Percentiles rank a stretch among this genome's conserved stretches.
These are phyloP conservation scores for Candida railenensis DNA, from an alignment of 805 yeast species.

Conservation along the genomic window DNA sequence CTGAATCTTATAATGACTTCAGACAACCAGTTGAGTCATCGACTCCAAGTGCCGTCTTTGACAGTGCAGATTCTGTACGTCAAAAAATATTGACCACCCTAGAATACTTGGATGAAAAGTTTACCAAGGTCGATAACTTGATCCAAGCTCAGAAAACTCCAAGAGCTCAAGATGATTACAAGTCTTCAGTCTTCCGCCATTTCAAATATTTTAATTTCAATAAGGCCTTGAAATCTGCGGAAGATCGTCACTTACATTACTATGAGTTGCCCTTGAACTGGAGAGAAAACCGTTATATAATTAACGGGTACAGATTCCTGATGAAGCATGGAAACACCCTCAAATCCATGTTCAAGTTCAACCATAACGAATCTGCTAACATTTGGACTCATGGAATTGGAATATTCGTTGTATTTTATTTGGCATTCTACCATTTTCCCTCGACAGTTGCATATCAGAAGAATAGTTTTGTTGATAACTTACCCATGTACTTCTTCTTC, in stretches of 20 bases:
- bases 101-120: slow-evolving; percentile 41
- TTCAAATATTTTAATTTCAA: slow-evolving; percentile 40
- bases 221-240: slow-evolving; percentile 31
- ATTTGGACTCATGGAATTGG: slow-evolving; percentile 92
- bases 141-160: slow-evolving; percentile 31
- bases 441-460: slow-evolving; percentile 45
- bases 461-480: slow-evolving; percentile 43
- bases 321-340: slow-evolving; percentile 59
- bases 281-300: slow-evolving; percentile 87
- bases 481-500: slow-evolving; percentile 63
- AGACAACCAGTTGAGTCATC: neutral
- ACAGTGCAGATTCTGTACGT: slow-evolving; percentile 27
- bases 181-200: slow-evolving; percentile 29
- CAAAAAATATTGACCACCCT: slow-evolving; percentile 41
- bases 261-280: slow-evolving; percentile 89
- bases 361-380: slow-evolving; percentile 87
- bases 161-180: slow-evolving; percentile 23
- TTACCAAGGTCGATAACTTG: slow-evolving; percentile 35
- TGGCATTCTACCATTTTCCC: slow-evolving; percentile 66
- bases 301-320: slow-evolving; percentile 83
- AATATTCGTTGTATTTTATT: slow-evolving; percentile 52
- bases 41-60: slow-evolving; percentile 1
- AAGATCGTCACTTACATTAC: slow-evolving; percentile 59
- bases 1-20: neutral
- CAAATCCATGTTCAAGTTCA: slow-evolving; percentile 53